A percentile compares a stretch with the other conserved stretches of the same genome.
Conservation (phyloP, 106 monocot species). For the Amphibolis antarctica region DNA sequence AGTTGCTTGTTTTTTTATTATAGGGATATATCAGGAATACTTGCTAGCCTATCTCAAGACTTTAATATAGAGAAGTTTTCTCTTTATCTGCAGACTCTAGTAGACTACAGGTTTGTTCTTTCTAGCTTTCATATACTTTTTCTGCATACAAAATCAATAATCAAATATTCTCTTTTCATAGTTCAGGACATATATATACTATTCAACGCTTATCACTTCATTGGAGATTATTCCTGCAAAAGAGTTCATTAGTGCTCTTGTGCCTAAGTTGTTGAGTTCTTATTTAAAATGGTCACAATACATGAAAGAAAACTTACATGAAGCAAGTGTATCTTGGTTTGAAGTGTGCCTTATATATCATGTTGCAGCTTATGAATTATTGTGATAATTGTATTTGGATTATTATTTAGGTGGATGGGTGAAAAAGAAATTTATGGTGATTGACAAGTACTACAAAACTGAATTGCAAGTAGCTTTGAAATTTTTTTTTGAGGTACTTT, state of each 20-base stretch:
- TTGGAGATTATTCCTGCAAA: constrained; percentile 44
- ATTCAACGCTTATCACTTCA: constrained; percentile 20
- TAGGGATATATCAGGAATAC: constrained; percentile 72
- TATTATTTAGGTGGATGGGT: constrained; percentile 36
- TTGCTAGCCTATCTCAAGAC: constrained; percentile 50
- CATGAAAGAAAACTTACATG: constrained; percentile 17
- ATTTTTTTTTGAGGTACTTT: constrained; percentile 56
- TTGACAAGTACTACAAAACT: constrained; percentile 42
- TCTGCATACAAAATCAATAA: constrained; percentile 6
- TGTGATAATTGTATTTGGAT: constrained; percentile 3
- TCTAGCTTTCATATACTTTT: neutral
- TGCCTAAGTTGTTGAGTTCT: constrained; percentile 40
- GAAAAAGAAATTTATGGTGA: constrained; percentile 33
- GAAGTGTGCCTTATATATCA: too few relatives aligned
- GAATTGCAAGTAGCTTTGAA: constrained; percentile 42
- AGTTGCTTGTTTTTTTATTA: constrained; percentile 6
- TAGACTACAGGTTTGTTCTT: constrained; percentile 49
- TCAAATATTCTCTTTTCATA: constrained; percentile 15
- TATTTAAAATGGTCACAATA: constrained; percentile 29
- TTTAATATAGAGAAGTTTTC: constrained; percentile 65
- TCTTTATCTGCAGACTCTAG: constrained; percentile 48
- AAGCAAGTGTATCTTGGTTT: too few relatives aligned
- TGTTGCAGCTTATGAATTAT: neutral
- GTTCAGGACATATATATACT: constrained; percentile 42
- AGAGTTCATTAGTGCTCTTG: constrained; percentile 36